Percentiles rank a stretch among this genome's conserved stretches.
Conservation (phyloP, 2,329 filamentous ascomycete genomes). For the Rachicladosporium sp. region DNA sequence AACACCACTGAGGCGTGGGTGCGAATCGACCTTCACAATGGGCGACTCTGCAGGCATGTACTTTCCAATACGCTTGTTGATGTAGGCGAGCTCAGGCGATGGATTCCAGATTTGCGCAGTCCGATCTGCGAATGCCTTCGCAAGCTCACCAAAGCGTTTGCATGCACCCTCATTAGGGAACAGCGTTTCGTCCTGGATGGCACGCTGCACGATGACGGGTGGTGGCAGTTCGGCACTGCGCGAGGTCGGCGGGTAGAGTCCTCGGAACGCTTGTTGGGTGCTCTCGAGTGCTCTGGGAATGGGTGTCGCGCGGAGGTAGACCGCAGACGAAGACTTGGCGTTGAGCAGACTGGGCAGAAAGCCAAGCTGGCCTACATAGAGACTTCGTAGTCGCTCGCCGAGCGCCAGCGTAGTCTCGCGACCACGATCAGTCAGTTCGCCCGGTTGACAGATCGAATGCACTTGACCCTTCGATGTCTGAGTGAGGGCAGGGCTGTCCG, state of each 20-base stretch:
- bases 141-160: conserved; percentile 35
- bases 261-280: conserved; percentile 38
- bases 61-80: conserved; percentile 64
- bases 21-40: conserved; percentile 68
- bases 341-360: conserved; percentile 36
- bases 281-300: conserved; percentile 39
- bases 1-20: conserved; percentile 74
- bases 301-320: conserved; percentile 36
- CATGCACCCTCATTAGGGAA: conserved; percentile 39
- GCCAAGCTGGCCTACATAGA: conserved; percentile 38
- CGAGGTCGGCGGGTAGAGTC: conserved; percentile 34
- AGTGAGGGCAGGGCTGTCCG: conserved; percentile 46
- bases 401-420: conserved; percentile 37
- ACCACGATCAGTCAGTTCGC: conserved; percentile 39
- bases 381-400: conserved; percentile 34
- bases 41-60: conserved; percentile 65
- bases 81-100: conserved; percentile 68
- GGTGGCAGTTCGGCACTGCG: conserved; percentile 30
- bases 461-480: conserved; percentile 54
- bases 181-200: conserved; percentile 36
- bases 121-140: conserved; percentile 35
- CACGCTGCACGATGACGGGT: conserved; percentile 33
- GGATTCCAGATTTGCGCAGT: conserved; percentile 38
- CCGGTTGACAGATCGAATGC: conserved; percentile 66
- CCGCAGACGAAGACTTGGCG: conserved; percentile 22